phyloP scores from a whole-genome alignment of 805 yeast species.

The Lipomyces spencermartinsiae region DNA sequence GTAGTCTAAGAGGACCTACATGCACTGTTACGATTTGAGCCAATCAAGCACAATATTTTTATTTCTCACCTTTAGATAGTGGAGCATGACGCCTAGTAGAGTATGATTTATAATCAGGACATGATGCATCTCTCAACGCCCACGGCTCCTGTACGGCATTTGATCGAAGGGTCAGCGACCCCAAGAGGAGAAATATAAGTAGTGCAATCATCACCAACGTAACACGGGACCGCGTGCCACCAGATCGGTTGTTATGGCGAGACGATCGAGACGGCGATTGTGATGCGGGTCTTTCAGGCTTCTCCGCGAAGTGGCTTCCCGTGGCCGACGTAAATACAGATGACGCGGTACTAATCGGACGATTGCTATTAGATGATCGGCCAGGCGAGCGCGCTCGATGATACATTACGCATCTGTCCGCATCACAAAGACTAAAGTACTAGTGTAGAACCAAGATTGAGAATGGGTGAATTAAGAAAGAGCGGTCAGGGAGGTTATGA shows the following conservation, averaged over 20 bases:
- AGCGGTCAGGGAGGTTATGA: no score
- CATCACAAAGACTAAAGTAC: neutral
- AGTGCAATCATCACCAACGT: constrained; percentile 13
- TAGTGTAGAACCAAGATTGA: neutral
- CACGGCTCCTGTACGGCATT: constrained; percentile 34
- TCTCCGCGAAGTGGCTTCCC: neutral
- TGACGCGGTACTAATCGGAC: neutral
- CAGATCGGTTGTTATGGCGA: neutral
- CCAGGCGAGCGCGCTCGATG: constrained; percentile 33
- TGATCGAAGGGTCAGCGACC: constrained; percentile 5
- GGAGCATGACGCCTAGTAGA: constrained; percentile 38
- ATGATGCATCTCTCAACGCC: constrained; percentile 34
- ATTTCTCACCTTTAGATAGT: constrained; percentile 26
- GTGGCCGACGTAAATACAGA: constrained; percentile 1
- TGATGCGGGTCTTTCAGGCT: neutral
- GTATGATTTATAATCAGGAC: constrained; percentile 35
- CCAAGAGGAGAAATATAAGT: constrained; percentile 6
- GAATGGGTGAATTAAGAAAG: neutral
- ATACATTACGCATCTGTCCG: constrained; percentile 23
- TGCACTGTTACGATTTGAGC: neutral
- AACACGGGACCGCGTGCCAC: neutral
- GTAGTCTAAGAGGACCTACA: constrained; percentile 59
- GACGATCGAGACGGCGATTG: constrained; percentile 2
- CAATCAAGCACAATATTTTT: neutral
- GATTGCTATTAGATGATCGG: neutral